phyloP scores from a whole-genome alignment of 495 filamentous ascomycete species.

The Lasiosphaeriaceae sp. region DNA sequence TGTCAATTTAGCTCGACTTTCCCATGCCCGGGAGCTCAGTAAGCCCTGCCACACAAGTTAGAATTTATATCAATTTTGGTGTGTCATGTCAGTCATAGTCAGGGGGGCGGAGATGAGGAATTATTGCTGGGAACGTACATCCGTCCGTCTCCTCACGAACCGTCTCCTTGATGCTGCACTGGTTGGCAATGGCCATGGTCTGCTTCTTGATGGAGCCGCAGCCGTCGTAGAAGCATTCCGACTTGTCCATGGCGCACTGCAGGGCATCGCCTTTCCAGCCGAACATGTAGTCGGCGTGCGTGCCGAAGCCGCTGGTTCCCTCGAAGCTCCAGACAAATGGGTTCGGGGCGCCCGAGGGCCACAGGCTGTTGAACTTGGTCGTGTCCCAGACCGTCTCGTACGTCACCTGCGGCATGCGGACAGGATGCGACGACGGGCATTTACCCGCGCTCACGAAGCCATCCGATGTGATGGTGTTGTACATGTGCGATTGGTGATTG shows the following conservation, averaged over 20 bases:
- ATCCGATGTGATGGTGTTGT: slow-evolving; percentile 33
- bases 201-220: slow-evolving; percentile 39
- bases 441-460: slow-evolving; percentile 36
- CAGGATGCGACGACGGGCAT: slow-evolving; percentile 46
- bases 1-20: too few species aligned
- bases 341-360: slow-evolving; percentile 38
- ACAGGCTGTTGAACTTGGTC: slow-evolving; percentile 43
- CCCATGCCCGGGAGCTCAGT: too few species aligned
- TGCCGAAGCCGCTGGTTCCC: slow-evolving; percentile 14
- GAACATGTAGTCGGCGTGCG: slow-evolving; percentile 15
- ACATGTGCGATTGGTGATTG: slow-evolving; percentile 53
- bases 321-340: slow-evolving; percentile 35
- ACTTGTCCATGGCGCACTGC: slow-evolving; percentile 36
- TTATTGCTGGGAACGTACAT: too few species aligned
- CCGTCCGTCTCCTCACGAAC: slow-evolving; percentile 40
- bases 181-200: slow-evolving; percentile 32
- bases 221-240: slow-evolving; percentile 39
- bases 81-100: too few species aligned
- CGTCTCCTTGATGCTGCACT: slow-evolving; percentile 37
- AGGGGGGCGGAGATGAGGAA: too few species aligned
- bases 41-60: too few species aligned
- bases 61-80: too few species aligned
- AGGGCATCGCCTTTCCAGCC: slow-evolving; percentile 38
- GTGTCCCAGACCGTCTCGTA: slow-evolving; percentile 51
- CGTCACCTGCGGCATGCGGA: slow-evolving; percentile 42